Evolutionary conservation across 176 grass and related monocot genomes (phyloP).

Genomic region (Saccharum officinarum): DNA sequence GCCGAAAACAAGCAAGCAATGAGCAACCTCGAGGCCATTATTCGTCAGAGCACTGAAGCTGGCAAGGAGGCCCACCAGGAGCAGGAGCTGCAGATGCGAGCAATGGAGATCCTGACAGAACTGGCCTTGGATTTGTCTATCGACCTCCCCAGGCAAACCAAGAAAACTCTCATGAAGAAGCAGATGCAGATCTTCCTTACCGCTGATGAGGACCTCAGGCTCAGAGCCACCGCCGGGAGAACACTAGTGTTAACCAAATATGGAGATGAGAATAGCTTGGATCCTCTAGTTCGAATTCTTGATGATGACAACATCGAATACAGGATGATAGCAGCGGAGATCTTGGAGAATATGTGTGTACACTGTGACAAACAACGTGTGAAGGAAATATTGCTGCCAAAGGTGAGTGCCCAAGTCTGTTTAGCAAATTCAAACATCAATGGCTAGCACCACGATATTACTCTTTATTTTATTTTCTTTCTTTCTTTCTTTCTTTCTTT

Average conservation of each 20-base stretch:
- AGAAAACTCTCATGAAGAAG: neutral
- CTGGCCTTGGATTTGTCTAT: neutral
- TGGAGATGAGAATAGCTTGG: no score
- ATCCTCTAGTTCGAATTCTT: neutral
- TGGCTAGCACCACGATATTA: no score
- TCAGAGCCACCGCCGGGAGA: neutral
- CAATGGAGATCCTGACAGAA: neutral
- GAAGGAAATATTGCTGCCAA: neutral
- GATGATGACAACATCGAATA: neutral
- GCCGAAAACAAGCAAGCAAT: neutral
- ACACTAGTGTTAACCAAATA: neutral
- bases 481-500: no score
- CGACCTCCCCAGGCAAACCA: no score
- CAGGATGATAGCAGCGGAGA: neutral
- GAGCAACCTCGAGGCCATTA: neutral
- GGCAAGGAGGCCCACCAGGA: neutral
- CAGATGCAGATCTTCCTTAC: neutral
- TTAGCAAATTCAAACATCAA: neutral
- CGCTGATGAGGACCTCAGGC: neutral
- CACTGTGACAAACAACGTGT: neutral
- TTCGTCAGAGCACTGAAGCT: neutral
- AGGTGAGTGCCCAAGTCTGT: neutral
- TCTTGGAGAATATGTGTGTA: slow-evolving; percentile 4
- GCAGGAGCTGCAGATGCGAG: neutral
- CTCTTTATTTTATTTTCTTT: no score